Evolutionary conservation across 768 basidiomycete species (phyloP).

Genomic region (Termitomyces bulborhizus): DNA sequence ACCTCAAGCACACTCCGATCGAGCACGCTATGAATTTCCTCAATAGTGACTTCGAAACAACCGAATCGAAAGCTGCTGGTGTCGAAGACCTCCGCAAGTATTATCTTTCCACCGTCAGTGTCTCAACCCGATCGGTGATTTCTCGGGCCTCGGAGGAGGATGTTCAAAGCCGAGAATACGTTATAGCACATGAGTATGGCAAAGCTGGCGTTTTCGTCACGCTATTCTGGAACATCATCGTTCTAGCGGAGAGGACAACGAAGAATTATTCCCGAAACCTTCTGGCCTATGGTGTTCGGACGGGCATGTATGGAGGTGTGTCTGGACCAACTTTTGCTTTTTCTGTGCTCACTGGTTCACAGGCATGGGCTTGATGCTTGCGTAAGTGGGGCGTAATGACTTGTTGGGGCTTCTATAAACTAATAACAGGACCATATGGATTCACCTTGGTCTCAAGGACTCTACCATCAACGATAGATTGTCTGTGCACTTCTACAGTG

Average conservation of each 20-base stretch:
- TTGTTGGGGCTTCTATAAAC: slow-evolving; percentile 7
- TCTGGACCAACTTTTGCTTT: background rate
- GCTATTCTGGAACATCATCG: slow-evolving; percentile 34
- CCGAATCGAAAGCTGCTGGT: slow-evolving; percentile 13
- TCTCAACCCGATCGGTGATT: background rate
- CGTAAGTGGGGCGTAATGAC: slow-evolving; percentile 19
- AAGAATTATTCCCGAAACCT: slow-evolving; percentile 49
- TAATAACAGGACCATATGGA: slow-evolving; percentile 48
- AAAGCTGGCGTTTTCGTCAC: slow-evolving; percentile 23
- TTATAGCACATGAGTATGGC: slow-evolving; percentile 13
- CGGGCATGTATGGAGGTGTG: slow-evolving; percentile 48
- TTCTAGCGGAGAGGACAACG: slow-evolving; percentile 39
- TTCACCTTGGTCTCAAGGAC: slow-evolving; percentile 30
- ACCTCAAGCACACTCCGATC: slow-evolving; percentile 38
- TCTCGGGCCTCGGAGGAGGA: background rate
- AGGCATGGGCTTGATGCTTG: slow-evolving; percentile 41
- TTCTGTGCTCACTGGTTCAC: background rate
- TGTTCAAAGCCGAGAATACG: background rate
- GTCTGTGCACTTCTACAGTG: slow-evolving; percentile 51
- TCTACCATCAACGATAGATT: slow-evolving; percentile 41
- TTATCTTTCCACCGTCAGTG: slow-evolving; percentile 22
- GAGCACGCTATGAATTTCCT: slow-evolving; percentile 59
- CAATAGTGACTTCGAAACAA: slow-evolving; percentile 36
- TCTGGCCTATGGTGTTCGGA: slow-evolving; percentile 50
- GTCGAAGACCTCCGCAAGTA: slow-evolving; percentile 27